Base-by-base conservation (phyloP, 2,329 filamentous ascomycete genomes). In the Aspergillus udagawae region DNA sequence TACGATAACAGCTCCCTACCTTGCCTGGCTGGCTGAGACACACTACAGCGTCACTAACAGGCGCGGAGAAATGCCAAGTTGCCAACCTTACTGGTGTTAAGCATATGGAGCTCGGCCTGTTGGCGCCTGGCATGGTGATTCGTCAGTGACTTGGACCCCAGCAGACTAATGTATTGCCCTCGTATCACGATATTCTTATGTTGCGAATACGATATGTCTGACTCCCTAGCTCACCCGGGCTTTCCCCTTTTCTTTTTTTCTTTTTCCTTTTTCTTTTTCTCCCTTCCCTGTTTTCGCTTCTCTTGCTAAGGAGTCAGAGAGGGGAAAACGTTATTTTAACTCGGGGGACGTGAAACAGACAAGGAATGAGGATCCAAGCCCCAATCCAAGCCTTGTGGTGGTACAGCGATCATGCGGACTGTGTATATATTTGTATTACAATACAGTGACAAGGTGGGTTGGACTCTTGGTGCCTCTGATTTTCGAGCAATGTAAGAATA, bases 81-180 rank as follows among this genome's bases (percentile, higher is more conserved):
- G 63, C 69, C 67, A 72, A 72, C 70, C 70, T 72, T 72, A 71
- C 67, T 70, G 64, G 68, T 67, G 69, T 72, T 72, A 72, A 72
- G 70, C 70, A 71, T 72, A 72, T 66, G 56, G 49, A 54, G 58
- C 63, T 64, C 65, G 64, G 67, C 50, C 59, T 63, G 62, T 63
- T 14, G 41, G 41, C 17, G 20, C n/a, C 20, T 3, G 7, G 41
- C 17, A 44, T 20, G 41, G 3, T 47, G 44, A 47, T 47, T 47
- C 20, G 44, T 14, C 21, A 47, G 4, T 12, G 44, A 5, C 12
- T 6, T 25, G 29, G 14, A 6, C 10, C 20, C 41, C 17, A 1
- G 41, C 41, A 44, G 41, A 20, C 41, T n/a, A 44, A 44, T 44
- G 32, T 17, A 35, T 35, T 5, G 32, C 32, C 32, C 47, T 29